Evolutionary conservation across 164 flowering plant genomes (phyloP).

Genomic region (Nelumbo lutea): DNA sequence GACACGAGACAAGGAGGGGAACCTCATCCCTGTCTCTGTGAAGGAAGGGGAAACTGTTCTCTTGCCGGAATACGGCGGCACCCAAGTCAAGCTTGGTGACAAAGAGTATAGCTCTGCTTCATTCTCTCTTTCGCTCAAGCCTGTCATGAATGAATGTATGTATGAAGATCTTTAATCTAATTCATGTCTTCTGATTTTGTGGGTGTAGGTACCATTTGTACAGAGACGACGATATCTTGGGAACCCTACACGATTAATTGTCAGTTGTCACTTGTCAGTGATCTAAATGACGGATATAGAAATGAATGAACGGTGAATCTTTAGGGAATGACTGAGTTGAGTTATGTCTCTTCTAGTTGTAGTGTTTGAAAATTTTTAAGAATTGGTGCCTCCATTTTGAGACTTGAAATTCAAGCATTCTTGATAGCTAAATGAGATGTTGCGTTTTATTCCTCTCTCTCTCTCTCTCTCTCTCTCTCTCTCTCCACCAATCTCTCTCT

Average conservation of each 20-base stretch:
- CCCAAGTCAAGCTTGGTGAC: slow-evolving; percentile 56
- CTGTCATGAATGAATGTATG: not conserved
- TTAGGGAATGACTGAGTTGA: too few relatives aligned
- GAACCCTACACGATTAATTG: not conserved
- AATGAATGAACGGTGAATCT: too few relatives aligned
- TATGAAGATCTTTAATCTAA: not conserved
- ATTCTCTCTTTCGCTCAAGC: not conserved
- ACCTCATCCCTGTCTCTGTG: slow-evolving; percentile 35
- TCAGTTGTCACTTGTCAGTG: not conserved
- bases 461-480: not conserved
- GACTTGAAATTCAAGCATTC: too few relatives aligned
- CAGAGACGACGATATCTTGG: not conserved
- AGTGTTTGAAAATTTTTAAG: too few relatives aligned
- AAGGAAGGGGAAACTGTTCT: slow-evolving; percentile 66
- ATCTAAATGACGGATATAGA: too few relatives aligned
- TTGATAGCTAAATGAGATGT: too few relatives aligned
- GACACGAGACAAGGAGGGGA: slow-evolving; percentile 27
- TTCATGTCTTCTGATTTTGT: not conserved
- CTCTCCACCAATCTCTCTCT: not conserved
- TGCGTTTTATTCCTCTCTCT: too few relatives aligned
- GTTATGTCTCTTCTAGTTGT: too few relatives aligned
- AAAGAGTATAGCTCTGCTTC: slow-evolving; percentile 42
- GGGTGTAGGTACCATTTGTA: not conserved
- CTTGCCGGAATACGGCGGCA: slow-evolving; percentile 61
- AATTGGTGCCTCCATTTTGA: too few relatives aligned